phyloP scores from a whole-genome alignment of 306 rosid genomes.

The Cucurbita argyrosperma region DNA sequence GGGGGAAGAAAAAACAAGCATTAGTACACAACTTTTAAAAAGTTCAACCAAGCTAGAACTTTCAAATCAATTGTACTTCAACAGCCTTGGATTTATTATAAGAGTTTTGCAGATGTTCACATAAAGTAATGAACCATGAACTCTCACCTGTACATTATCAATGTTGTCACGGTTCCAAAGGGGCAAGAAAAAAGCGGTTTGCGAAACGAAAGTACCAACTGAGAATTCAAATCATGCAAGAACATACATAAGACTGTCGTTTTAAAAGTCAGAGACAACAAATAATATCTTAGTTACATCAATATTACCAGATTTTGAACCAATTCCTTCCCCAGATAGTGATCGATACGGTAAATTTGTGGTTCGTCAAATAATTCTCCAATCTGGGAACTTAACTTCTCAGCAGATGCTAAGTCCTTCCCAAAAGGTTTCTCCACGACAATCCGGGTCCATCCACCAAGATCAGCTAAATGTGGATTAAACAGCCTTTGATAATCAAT shows the following conservation, averaged over 20 bases:
- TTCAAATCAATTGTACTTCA: neutral
- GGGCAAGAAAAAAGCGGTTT: constrained; percentile 78
- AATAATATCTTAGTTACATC: neutral
- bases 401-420: constrained; percentile 80
- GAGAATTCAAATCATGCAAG: constrained; percentile 21
- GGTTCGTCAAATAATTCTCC: constrained; percentile 79
- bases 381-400: constrained; percentile 68
- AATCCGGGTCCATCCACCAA: constrained; percentile 95
- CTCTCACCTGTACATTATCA: constrained; percentile 73
- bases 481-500: neutral
- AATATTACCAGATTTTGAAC: constrained; percentile 86
- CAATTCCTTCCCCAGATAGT: constrained; percentile 89
- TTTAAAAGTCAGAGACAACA: constrained; percentile 2
- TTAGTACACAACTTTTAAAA: neutral
- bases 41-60: neutral
- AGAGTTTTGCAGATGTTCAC: neutral
- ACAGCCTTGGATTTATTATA: neutral
- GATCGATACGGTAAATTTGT: constrained; percentile 93
- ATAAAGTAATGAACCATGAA: neutral
- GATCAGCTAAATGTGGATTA: constrained; percentile 46
- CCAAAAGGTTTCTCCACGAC: constrained; percentile 99
- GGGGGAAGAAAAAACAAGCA: neutral
- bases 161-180: constrained; percentile 98
- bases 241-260: constrained; percentile 18
- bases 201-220: constrained; percentile 99